Evolutionary conservation across 305 asterid genomes (phyloP).

Genomic region (Fraxinus paxiana): DNA sequence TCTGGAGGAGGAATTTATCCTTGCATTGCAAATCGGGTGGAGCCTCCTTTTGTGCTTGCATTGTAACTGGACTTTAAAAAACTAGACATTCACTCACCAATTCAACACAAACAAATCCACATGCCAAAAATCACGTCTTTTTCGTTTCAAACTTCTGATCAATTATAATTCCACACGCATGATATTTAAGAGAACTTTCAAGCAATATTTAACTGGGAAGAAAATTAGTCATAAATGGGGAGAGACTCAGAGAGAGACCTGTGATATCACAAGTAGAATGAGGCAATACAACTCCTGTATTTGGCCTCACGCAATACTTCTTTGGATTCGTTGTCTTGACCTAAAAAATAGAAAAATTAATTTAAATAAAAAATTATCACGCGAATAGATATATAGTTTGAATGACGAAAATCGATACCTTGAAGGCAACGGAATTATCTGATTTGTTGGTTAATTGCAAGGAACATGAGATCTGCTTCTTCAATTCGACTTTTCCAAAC

Average conservation of each 20-base stretch:
- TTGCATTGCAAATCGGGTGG: conserved; percentile 71
- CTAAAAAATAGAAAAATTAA: conserved; percentile 26
- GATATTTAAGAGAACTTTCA: background rate
- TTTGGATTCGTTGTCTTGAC: conserved; percentile 78
- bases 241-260: conserved; percentile 33
- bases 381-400: background rate
- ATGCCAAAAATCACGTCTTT: background rate
- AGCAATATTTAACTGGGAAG: background rate
- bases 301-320: conserved; percentile 77
- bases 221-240: background rate
- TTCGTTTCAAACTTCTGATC: background rate
- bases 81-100: conserved; percentile 13
- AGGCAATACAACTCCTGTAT: conserved; percentile 66
- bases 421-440: conserved; percentile 66
- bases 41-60: conserved; percentile 85
- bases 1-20: conserved; percentile 75
- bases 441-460: conserved; percentile 67
- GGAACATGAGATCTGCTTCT: conserved; percentile 79
- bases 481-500: conserved; percentile 60
- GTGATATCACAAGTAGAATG: conserved; percentile 49
- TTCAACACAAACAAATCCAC: background rate
- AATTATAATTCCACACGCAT: background rate
- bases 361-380: background rate
- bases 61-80: conserved; percentile 52
- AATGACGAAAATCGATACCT: conserved; percentile 41